Percentiles rank a stretch among this genome's conserved stretches.
phyloP scores from a whole-genome alignment of 768 basidiomycete species.

The Phlebiopsis flavidoalba region DNA sequence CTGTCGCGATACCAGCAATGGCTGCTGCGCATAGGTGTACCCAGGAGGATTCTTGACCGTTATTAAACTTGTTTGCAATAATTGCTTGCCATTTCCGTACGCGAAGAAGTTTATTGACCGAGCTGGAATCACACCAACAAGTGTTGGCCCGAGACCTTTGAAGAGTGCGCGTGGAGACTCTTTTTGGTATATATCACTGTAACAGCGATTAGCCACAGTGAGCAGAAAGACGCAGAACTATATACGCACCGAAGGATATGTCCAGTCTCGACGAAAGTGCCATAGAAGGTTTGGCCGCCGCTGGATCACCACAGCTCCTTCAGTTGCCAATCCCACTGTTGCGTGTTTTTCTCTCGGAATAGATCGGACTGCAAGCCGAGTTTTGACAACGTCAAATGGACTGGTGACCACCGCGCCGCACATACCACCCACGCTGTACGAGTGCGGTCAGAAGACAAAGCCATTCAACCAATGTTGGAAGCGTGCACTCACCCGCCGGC shows the following conservation, averaged over 20 bases:
- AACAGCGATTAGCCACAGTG: neutral
- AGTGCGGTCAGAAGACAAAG: constrained; percentile 4
- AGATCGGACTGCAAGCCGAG: constrained; percentile 90
- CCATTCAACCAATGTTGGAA: neutral
- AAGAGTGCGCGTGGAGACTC: constrained; percentile 90
- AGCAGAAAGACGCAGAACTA: neutral
- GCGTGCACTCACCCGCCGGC: constrained; percentile 71
- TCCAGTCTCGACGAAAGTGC: constrained; percentile 93
- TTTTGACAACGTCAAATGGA: constrained; percentile 98
- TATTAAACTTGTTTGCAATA: constrained; percentile 78
- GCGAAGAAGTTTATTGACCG: constrained; percentile 97
- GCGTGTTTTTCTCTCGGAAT: constrained; percentile 49
- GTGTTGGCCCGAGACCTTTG: constrained; percentile 89
- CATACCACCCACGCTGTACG: constrained; percentile 86
- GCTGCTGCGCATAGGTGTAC: constrained; percentile 88
- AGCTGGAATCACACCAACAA: constrained; percentile 93
- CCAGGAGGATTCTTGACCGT: constrained; percentile 73
- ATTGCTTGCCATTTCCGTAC: constrained; percentile 96
- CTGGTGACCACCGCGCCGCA: constrained; percentile 95
- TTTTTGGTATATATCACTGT: constrained; percentile 81
- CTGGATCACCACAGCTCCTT: constrained; percentile 24
- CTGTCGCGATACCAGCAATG: constrained; percentile 78
- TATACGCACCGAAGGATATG: constrained; percentile 74
- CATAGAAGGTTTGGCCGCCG: constrained; percentile 60
- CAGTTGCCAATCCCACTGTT: constrained; percentile 17